Evolutionary conservation across 108 stramenopile species (phyloP), one percentile per base, ranked within the genome.

Genomic region (Nannochloropsis oceanica): DNA sequence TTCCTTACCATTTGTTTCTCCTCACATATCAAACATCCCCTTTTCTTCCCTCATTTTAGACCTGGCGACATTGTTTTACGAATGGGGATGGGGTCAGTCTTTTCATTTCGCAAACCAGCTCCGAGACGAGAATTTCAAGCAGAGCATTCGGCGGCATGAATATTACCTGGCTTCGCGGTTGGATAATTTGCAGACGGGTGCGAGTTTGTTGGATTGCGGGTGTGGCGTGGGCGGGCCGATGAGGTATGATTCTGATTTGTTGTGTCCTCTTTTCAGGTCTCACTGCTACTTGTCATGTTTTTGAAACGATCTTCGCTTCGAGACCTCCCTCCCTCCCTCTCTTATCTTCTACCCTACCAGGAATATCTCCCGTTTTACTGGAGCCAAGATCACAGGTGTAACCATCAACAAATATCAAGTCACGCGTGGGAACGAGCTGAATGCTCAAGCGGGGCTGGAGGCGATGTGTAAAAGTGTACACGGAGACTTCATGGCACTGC

Each of bases 401-500:
- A 96, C 94, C 25, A 82, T 95, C 80, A 96, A 95, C 86, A 93
- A 92, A 44, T 96, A 95, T 91, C 95, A 96, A 90, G 89, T 89
- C 43, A 0, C 26, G 27, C 93, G 96, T 12, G 96, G 96, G 11
- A 96, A 95, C 83, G 94, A 94, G 84, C 42, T 96, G 42, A 91
- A 91, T 87, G n/a, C 43, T 18, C 83, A 89, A 43, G 42, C 27
- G 44, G 91, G 91, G 22, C 25, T 91, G n/a, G 44, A 81, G 43
- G 20, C 26, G 5, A 86, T 82, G 42, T 87, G 86, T 22, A 46
- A 84, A 34, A 26, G 26, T 22, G 18, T 93, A 13, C 94, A 96
- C 89, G 94, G 94, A 25, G 95, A 95, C 81, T 96, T 95, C 86
- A 95, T 96, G 96, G 81, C 94, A 13, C 81, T 95, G 87, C 94